A percentile compares a stretch with the other conserved stretches of the same genome.
Conservation (phyloP, 1,284 basidiomycete species). For the Ustilago bromivora region DNA sequence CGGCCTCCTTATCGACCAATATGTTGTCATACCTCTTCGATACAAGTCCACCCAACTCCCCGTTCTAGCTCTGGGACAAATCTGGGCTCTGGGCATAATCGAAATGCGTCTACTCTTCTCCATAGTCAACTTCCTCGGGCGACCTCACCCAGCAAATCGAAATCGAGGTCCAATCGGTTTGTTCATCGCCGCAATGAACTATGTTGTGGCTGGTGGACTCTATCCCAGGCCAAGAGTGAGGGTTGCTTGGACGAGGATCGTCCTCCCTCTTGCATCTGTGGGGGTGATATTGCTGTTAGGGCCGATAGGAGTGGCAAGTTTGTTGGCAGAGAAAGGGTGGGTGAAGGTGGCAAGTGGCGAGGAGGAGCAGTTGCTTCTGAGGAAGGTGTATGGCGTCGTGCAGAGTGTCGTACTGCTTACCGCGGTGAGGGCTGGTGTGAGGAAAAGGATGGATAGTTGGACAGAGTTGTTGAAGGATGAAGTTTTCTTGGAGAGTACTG, state of each 20-base stretch:
- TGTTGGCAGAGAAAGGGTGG: neutral
- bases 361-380: conserved; percentile 32
- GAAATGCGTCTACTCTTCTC: conserved; percentile 31
- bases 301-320: conserved; percentile 9
- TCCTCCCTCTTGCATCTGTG: conserved; percentile 6
- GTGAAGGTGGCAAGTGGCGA: neutral
- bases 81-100: conserved; percentile 54
- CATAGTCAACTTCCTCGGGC: conserved; percentile 3
- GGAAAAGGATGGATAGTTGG: conserved; percentile 51
- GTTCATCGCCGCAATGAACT: conserved; percentile 22
- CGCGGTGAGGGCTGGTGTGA: conserved; percentile 11
- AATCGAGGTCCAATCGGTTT: neutral
- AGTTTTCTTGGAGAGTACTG: conserved; percentile 63
- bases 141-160: neutral
- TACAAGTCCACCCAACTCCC: conserved; percentile 25
- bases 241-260: conserved; percentile 28
- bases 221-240: conserved; percentile 22
- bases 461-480: conserved; percentile 64
- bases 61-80: conserved; percentile 33
- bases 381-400: conserved; percentile 21
- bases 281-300: conserved; percentile 4
- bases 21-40: conserved; percentile 39
- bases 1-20: conserved; percentile 48
- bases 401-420: conserved; percentile 15
- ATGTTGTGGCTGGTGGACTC: conserved; percentile 19